phyloP scores from a whole-genome alignment of 345 rosid genomes.

The Orychophragmus violaceus region DNA sequence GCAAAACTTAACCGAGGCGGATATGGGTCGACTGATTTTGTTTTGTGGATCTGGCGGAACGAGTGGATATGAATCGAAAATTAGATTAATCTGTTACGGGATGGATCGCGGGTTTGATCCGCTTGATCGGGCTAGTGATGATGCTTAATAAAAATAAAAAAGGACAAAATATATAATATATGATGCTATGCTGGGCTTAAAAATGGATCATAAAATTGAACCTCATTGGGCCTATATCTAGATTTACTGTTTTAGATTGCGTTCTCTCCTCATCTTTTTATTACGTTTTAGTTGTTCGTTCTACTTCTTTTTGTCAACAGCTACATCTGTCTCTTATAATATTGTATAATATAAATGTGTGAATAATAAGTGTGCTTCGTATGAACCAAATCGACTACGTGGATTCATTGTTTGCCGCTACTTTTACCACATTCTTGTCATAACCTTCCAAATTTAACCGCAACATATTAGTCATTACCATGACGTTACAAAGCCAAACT shows the following conservation, averaged over 20 bases:
- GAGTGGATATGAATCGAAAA: too few species aligned
- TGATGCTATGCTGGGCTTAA: too few species aligned
- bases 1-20: too few species aligned
- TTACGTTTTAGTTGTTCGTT: background rate
- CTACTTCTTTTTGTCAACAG: background rate
- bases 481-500: constrained; percentile 2
- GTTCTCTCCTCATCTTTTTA: background rate
- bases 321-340: background rate
- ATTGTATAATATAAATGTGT: background rate
- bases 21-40: too few species aligned
- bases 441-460: constrained; percentile 23
- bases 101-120: too few species aligned
- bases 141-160: too few species aligned
- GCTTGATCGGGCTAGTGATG: too few species aligned
- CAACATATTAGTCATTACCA: background rate
- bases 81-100: too few species aligned
- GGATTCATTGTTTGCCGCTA: constrained; percentile 17
- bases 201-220: background rate
- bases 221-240: background rate
- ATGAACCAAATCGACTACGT: constrained; percentile 3
- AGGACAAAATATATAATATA: too few species aligned
- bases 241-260: background rate
- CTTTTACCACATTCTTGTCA: background rate
- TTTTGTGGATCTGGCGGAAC: too few species aligned
- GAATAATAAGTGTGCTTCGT: constrained; percentile 10